Base-by-base conservation (phyloP, 2,329 filamentous ascomycete species). In the Colletotrichum orchidophilum region DNA sequence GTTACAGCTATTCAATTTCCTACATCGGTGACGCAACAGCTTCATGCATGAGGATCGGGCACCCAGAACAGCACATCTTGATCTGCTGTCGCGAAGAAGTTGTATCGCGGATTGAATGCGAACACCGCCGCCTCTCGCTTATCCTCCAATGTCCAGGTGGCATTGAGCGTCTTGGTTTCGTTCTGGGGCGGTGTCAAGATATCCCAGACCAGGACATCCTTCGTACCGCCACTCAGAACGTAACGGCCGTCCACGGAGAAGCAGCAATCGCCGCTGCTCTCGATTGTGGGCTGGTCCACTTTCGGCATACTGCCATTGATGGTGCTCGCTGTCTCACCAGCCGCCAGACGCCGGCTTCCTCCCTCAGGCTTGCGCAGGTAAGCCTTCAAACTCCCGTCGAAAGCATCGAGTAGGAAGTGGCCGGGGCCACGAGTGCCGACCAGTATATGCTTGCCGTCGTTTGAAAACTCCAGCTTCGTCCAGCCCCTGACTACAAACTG, bases 391-490 rank as follows among this genome's bases (percentile, higher is more conserved):
- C 87, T 87, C 49, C 96, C 96, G 52, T 94, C 91, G 79, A 98
- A 98, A 1, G 96, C 94, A 79, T 99, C 96, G n/a, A 99, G 85
- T 2, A 99, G 84, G 77, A 96, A 97, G 81, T 99, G 96, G 0
- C 95, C 94, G 62, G 88, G 88, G 7, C 93, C 94, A 59, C 92
- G 94, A 2, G 96, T 98, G 15, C 93, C 94, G 21, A 99, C 81
- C 5, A 99, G 87, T 58, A 99, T 83, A 71, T 90, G 90, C 78
- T 97, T 97, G 21, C 96, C 96, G 77, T 99, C 96, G 77, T 99
- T 99, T 69, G 94, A 96, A 79, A 99, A 98, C 77, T 97, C 95
- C 52, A 99, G 87, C 75, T 93, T 95, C 1, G 94, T 96, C 96
- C 96, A 99, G 12, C 92, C 92, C 63, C 87, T 87, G 72, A 89